Base-by-base conservation (phyloP, 495 filamentous ascomycete species). In the Penicillium goetzii region DNA sequence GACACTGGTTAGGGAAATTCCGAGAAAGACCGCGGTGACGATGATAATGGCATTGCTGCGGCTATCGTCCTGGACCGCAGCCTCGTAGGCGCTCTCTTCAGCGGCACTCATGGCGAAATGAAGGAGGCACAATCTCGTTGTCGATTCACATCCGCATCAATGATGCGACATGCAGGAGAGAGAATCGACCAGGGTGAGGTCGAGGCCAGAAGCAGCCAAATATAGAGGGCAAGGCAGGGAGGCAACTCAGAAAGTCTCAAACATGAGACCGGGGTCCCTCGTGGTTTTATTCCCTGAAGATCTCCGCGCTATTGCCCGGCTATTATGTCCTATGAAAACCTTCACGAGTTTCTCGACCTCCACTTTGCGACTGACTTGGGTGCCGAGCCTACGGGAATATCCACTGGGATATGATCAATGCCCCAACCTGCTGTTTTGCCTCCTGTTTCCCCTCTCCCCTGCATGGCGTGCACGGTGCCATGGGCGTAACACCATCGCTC, bases 1-100 rank as follows among this genome's bases (percentile, higher is more conserved):
- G 9, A 76, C 74, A 12, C 68, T 68, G 4, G 70, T 6, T 5
- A 72, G 43, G 0, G 74, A 71, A 14, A 78, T 52, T n/a, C 40
- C 69, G 43, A 78, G 64, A 45, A 78, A 74, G 3, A 76, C 56
- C 11, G 72, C 50, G n/a, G 73, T 73, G 11, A 76, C 72, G 26
- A 70, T 68, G 11, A 71, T 30, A 30, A 77, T 75, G 23, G 71
- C 65, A 19, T 67, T 52, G 33, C 70, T 76, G 2, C 66, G 60
- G 52, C 69, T 64, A 23, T 68, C 61, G 26, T 66, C 64, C 33
- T 65, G 58, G 32, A 67, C 63, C 19, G 56, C 50, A 5, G 65
- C 40, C 33, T 64, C 65, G 12, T 51, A 43, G 55, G 66, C 64
- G 52, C 19, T 23, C 32, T 34, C 30, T 34, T 64, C 49, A 21